Conservation (phyloP, 768 basidiomycete species). For the Galerina marginata region DNA sequence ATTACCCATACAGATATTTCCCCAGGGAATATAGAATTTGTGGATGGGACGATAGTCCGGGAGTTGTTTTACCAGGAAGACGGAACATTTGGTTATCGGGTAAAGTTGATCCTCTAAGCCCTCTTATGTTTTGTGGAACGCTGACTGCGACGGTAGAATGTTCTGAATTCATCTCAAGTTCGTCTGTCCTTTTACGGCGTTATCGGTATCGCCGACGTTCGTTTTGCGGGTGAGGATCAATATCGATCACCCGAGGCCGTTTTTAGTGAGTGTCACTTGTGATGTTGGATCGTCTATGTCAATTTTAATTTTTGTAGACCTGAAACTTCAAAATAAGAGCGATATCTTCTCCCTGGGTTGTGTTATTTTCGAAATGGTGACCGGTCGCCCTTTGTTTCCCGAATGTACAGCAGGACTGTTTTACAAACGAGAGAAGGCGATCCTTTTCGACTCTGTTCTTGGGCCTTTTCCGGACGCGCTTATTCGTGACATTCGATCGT, state of each 20-base stretch:
- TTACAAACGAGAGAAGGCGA: background rate
- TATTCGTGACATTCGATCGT: background rate
- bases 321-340: background rate
- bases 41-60: background rate
- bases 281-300: background rate
- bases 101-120: background rate
- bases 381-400: background rate
- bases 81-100: background rate
- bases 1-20: background rate
- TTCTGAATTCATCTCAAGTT: background rate
- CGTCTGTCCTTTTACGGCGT: background rate
- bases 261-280: background rate
- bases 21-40: background rate
- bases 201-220: background rate
- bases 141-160: background rate
- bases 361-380: background rate
- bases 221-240: background rate
- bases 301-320: background rate
- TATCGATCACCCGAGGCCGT: background rate
- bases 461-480: background rate
- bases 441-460: background rate
- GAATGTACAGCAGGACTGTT: background rate
- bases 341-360: slow-evolving; percentile 3
- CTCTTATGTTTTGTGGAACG: background rate
- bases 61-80: background rate